Evolutionary conservation across 139 green algal species (phyloP), one percentile per base, ranked within the genome.

Genomic region (Deuterostichococcus epilithicus): DNA sequence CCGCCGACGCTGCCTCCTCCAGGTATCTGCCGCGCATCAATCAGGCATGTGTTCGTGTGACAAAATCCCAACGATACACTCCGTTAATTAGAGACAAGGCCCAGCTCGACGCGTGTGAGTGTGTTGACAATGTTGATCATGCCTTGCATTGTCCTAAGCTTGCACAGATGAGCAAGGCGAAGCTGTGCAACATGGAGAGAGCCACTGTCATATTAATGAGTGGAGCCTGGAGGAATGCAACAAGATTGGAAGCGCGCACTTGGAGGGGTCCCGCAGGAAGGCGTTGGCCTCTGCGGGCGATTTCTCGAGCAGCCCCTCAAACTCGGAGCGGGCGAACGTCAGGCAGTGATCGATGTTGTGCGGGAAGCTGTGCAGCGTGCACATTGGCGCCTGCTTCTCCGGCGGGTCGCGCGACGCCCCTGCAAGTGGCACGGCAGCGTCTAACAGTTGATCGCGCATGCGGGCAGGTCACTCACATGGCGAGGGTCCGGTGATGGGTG

Each of bases 331-430:
- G 20, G 95, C 95, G 88, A 92, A 98, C 18, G 94, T 97, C 60
- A 97, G 84, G 87, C 92, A 97, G 83, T 97, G 92, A 82, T 98
- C 92, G 85, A 99, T 99, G 88, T 98, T 99, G 91, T 99, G 96
- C 32, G 96, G 96, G 91, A 99, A 99, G 75, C 89, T 97, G 90
- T 99, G 96, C 70, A 99, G 76, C 1, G 96, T 99, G 88, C 96
- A 99, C 96, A 99, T 99, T 45, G 96, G 96, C 18, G 96, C 95
- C 84, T 97, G 89, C 87, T 96, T 97, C 84, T 98, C 94, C 0
- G 94, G 94, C 2, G 94, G 94, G 80, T 98, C 95, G 20, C 94
- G 78, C 33, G 82, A 91, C 2, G 92, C 92, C 34, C 92, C 83
- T 88, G 83, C 45, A 63, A n/a, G n/a, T n/a, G 52, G 5, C 13